Base-by-base conservation (phyloP, 2,329 filamentous ascomycete species). In the Colletotrichum melonis region DNA sequence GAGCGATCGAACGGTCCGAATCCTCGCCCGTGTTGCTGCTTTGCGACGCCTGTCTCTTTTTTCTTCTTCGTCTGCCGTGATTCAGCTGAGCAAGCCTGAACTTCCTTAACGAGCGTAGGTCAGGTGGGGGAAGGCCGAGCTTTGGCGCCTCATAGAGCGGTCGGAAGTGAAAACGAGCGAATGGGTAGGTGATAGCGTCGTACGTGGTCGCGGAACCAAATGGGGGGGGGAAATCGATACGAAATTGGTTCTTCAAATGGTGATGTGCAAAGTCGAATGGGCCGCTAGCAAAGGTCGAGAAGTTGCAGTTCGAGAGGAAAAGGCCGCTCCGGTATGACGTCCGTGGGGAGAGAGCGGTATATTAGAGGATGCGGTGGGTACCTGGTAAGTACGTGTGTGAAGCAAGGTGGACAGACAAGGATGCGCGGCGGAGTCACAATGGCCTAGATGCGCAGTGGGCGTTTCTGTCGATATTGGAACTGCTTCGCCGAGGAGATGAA, bases 61-160 rank as follows among this genome's bases (percentile, higher is more conserved):
- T 14, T 11, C 52, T 67, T 38, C 56, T 14, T 11, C 52, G 63
- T 30, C 28, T 59, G 63, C 28, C 54, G 42, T 49, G 57, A 32
- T 57, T n/a, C 52, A 49, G 46, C 42, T 55, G 64, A 42, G 38
- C 38, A 24, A 24, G 28, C 54, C 52, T 56, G 32, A 54, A 57
- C 66, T n/a, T 42, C 30, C 58, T 62, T 49, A 73, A 73, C 67
- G 67, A 63, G 57, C 57, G 71, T 70, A 67, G 66, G 62, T 67
- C 62, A 74, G 70, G 71, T 74, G 71, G 71, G 73, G 73, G 67
- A 74, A 74, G 42, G 71, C 71, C 71, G 71, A 24, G 73, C 65
- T 73, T 58, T 69, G 62, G 67, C 57, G 49, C 60, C 54, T 74
- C 73, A 74, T 66, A 69, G 56, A 69, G 73, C 62, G 46, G 46